Evolutionary conservation across 2,329 filamentous ascomycete genomes (phyloP).

Genomic region (Albophoma yamanashiensis): DNA sequence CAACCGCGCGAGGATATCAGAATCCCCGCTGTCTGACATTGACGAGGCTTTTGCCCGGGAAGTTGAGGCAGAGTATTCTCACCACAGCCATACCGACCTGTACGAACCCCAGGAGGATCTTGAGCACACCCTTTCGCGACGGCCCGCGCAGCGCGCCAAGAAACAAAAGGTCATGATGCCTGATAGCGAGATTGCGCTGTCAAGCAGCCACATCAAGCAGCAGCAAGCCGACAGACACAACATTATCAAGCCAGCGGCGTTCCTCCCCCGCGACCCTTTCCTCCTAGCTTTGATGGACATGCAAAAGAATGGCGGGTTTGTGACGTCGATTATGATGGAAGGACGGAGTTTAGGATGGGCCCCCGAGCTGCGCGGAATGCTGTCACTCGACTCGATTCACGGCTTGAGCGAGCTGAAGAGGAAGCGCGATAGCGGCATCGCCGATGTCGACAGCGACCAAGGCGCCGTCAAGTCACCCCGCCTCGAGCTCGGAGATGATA

Average conservation of each 20-base stretch:
- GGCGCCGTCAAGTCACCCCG: slow-evolving; percentile 58
- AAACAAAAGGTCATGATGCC: slow-evolving; percentile 73
- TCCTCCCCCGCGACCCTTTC: slow-evolving; percentile 78
- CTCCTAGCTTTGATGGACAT: slow-evolving; percentile 82
- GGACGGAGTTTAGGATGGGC: slow-evolving; percentile 74
- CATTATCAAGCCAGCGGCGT: slow-evolving; percentile 73
- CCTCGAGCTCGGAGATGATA: slow-evolving; percentile 57
- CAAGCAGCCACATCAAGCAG: slow-evolving; percentile 67
- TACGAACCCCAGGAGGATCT: slow-evolving; percentile 51
- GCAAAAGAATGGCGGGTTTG: slow-evolving; percentile 84
- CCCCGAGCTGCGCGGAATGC: slow-evolving; percentile 80
- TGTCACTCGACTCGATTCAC: slow-evolving; percentile 76
- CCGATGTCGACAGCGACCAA: slow-evolving; percentile 62
- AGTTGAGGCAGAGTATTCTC: slow-evolving; percentile 46
- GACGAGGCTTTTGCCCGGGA: slow-evolving; percentile 52
- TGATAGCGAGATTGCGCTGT: slow-evolving; percentile 73
- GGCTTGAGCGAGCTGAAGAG: slow-evolving; percentile 76
- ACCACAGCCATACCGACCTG: slow-evolving; percentile 43
- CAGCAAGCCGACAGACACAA: slow-evolving; percentile 79
- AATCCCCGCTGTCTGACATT: slow-evolving; percentile 61
- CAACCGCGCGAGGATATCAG: slow-evolving; percentile 51
- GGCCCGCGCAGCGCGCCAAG: slow-evolving; percentile 59
- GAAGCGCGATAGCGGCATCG: slow-evolving; percentile 82
- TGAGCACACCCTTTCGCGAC: slow-evolving; percentile 48
- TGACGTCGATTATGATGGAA: slow-evolving; percentile 76